A percentile compares a stretch with the other conserved stretches of the same genome.
These are phyloP conservation scores for Solanum chacoense DNA, from an alignment of 305 asterid species.

Conservation along the genomic window DNA sequence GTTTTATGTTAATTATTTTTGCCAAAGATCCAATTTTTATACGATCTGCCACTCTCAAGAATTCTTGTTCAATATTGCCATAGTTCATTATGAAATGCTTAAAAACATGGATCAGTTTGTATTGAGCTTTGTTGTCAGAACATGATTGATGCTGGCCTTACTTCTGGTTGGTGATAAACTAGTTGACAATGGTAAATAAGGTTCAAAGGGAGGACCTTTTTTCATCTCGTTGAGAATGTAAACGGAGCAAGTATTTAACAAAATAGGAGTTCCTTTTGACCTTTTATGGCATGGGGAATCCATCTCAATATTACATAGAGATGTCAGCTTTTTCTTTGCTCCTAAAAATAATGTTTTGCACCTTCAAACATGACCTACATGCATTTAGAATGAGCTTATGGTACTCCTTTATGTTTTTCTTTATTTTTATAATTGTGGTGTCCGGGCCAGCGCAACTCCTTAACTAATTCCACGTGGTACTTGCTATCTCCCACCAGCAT, in stretches of 20 bases:
- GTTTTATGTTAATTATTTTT: background rate
- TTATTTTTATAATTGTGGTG: background rate
- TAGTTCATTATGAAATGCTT: background rate
- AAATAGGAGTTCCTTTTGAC: background rate
- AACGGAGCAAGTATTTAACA: background rate
- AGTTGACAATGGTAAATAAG: background rate
- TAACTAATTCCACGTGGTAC: background rate
- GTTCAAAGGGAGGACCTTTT: background rate
- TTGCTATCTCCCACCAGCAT: background rate
- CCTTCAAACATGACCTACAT: background rate
- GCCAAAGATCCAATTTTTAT: background rate
- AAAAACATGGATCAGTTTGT: background rate
- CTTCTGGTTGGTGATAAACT: background rate
- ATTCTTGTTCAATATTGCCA: background rate
- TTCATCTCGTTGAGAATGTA: too few species aligned
- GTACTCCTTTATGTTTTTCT: background rate
- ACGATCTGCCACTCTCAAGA: background rate
- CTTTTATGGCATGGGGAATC: background rate
- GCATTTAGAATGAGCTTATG: background rate
- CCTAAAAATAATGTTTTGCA: background rate
- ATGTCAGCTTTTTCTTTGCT: background rate
- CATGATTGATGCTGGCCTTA: background rate
- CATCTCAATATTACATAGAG: background rate
- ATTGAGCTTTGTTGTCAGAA: background rate
- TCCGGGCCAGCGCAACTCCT: background rate